Evolutionary conservation across 345 rosid species (phyloP).

Genomic region (Aurinia saxatilis): DNA sequence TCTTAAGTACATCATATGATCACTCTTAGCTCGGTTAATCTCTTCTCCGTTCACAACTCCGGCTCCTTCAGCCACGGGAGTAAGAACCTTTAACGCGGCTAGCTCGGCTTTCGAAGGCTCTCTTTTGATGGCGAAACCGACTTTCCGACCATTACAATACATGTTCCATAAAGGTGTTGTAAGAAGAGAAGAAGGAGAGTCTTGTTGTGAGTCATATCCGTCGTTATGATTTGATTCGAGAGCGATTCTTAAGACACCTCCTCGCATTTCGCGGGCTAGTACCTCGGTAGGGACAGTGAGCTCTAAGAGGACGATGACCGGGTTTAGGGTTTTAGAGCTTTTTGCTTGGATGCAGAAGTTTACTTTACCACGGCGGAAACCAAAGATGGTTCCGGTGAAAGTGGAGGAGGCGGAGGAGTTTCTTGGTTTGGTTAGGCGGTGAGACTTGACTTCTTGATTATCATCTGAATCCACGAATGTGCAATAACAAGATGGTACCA

Average conservation of each 20-base stretch:
- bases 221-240: conserved; percentile 32
- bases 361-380: conserved; percentile 53
- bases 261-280: conserved; percentile 62
- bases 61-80: conserved; percentile 51
- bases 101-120: conserved; percentile 38
- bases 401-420: conserved; percentile 2
- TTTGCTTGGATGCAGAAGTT: conserved; percentile 53
- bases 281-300: conserved; percentile 42
- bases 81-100: conserved; percentile 44
- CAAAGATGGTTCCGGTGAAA: conserved; percentile 57
- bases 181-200: conserved; percentile 28
- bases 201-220: not conserved
- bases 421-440: not conserved
- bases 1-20: conserved; percentile 56
- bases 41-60: conserved; percentile 46
- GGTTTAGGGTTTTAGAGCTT: conserved; percentile 38
- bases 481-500: conserved; percentile 54
- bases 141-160: conserved; percentile 65
- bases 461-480: conserved; percentile 26
- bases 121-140: conserved; percentile 60
- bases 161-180: conserved; percentile 53
- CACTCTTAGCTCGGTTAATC: conserved; percentile 21
- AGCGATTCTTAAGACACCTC: conserved; percentile 52
- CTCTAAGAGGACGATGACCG: conserved; percentile 47
- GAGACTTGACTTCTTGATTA: conserved; percentile 14